phyloP scores from a whole-genome alignment of 1,284 basidiomycete genomes.

The Sutorius eximius region DNA sequence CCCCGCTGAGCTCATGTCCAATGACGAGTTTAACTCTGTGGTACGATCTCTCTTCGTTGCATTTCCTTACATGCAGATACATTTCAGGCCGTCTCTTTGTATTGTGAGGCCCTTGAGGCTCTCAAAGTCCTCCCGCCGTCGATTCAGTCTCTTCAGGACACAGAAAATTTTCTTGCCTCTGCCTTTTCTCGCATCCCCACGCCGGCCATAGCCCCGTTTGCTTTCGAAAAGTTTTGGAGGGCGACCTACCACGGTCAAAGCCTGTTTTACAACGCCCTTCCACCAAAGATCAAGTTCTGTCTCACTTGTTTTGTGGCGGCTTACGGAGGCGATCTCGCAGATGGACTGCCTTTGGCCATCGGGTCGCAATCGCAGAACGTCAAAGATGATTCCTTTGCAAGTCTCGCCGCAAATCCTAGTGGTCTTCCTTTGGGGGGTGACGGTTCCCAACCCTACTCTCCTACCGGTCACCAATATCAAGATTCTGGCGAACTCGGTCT shows the following conservation, averaged over 20 bases:
- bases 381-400: slow-evolving; percentile 20
- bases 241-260: slow-evolving; percentile 43
- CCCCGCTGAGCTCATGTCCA: slow-evolving; percentile 38
- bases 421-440: slow-evolving; percentile 19
- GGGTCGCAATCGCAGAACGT: slow-evolving; percentile 41
- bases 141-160: slow-evolving; percentile 37
- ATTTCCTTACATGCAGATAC: neutral
- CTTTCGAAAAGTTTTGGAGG: slow-evolving; percentile 54
- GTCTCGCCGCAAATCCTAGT: slow-evolving; percentile 8
- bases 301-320: slow-evolving; percentile 41
- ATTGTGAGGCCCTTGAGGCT: slow-evolving; percentile 41
- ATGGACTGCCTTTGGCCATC: slow-evolving; percentile 37
- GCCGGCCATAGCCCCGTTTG: slow-evolving; percentile 46
- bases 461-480: neutral
- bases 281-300: slow-evolving; percentile 39
- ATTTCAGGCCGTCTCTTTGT: slow-evolving; percentile 46
- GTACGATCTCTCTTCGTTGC: slow-evolving; percentile 36
- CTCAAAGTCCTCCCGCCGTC: slow-evolving; percentile 42
- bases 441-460: slow-evolving; percentile 2
- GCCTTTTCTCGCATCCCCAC: slow-evolving; percentile 47
- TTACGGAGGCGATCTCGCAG: slow-evolving; percentile 44
- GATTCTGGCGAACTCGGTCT: neutral
- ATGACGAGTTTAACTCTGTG: slow-evolving; percentile 46
- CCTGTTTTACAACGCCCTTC: slow-evolving; percentile 37
- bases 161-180: slow-evolving; percentile 46